A percentile compares a stretch with the other conserved stretches of the same genome.
Evolutionary conservation across 2,329 filamentous ascomycete species (phyloP).

Genomic region (Lasiodiplodia theobromae): DNA sequence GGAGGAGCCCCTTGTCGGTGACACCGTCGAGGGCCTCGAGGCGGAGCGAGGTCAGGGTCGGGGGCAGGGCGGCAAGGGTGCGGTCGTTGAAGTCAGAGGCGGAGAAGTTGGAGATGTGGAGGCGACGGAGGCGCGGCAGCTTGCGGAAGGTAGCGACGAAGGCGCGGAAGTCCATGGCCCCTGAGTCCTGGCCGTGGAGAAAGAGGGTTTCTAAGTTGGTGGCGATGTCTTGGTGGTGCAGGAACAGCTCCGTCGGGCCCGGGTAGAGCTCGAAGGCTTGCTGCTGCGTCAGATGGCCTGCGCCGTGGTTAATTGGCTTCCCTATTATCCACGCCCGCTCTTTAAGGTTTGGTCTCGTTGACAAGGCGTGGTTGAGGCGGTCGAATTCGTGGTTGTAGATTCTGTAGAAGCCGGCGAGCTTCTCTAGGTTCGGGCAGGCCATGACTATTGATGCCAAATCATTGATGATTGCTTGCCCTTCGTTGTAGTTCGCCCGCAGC

Average conservation of each 20-base stretch:
- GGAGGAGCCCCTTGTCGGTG: constrained; percentile 62
- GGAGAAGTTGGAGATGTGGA: constrained; percentile 63
- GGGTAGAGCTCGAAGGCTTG: constrained; percentile 51
- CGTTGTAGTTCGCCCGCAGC: constrained; percentile 45
- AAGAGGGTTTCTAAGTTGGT: constrained; percentile 60
- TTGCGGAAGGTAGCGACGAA: constrained; percentile 61
- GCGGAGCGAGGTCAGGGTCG: constrained; percentile 58
- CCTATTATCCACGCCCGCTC: constrained; percentile 64
- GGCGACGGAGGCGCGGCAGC: constrained; percentile 60
- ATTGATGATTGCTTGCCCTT: constrained; percentile 59
- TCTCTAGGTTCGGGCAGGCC: constrained; percentile 65
- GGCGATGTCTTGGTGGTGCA: constrained; percentile 62
- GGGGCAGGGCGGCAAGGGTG: constrained; percentile 60
- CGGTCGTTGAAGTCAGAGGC: constrained; percentile 62
- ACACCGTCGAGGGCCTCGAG: constrained; percentile 63
- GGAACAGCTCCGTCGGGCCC: constrained; percentile 57
- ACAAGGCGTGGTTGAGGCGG: constrained; percentile 62
- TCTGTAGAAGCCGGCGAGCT: constrained; percentile 60
- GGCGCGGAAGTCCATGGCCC: constrained; percentile 60
- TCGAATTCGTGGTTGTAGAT: constrained; percentile 62
- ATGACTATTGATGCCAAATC: constrained; percentile 64
- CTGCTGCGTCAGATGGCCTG: constrained; percentile 30
- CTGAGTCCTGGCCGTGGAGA: constrained; percentile 50
- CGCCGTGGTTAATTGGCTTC: constrained; percentile 13
- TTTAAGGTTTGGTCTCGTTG: constrained; percentile 60